phyloP scores from a whole-genome alignment of 352 stramenopile genomes.

The Globisporangium echinulatum region DNA sequence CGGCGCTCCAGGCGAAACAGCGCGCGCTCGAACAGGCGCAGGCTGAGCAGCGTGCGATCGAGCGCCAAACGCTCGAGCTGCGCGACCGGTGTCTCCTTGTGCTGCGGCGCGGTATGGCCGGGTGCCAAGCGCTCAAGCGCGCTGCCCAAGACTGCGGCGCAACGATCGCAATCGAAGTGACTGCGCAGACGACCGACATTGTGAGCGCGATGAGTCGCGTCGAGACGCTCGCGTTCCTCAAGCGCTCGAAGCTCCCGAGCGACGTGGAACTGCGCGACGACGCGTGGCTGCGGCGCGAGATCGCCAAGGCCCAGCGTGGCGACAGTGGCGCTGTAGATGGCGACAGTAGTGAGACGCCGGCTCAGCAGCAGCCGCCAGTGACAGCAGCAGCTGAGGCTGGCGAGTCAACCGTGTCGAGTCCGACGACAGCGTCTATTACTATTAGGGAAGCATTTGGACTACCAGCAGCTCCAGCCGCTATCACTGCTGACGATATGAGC shows the following conservation, averaged over 20 bases:
- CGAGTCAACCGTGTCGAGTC: too few relatives aligned
- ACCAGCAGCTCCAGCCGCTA: too few relatives aligned
- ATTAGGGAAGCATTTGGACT: too few relatives aligned
- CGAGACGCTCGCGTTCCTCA: slow-evolving; percentile 68
- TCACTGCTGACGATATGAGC: slow-evolving; percentile 19
- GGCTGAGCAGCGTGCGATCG: slow-evolving; percentile 21
- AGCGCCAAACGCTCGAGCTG: slow-evolving; percentile 43
- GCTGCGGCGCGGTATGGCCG: slow-evolving; percentile 59
- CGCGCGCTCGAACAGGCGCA: not conserved
- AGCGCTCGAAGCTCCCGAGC: slow-evolving; percentile 50
- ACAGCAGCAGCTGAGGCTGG: too few relatives aligned
- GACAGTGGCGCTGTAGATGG: not conserved
- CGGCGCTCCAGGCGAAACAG: slow-evolving; percentile 11
- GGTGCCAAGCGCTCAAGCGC: slow-evolving; percentile 62
- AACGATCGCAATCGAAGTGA: slow-evolving; percentile 72
- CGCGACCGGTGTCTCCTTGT: slow-evolving; percentile 60
- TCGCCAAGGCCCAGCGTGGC: slow-evolving; percentile 32
- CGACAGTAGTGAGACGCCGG: not conserved
- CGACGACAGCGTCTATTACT: too few relatives aligned
- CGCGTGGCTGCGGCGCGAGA: slow-evolving; percentile 62
- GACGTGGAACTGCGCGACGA: slow-evolving; percentile 72
- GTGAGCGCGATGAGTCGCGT: slow-evolving; percentile 54
- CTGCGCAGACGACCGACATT: slow-evolving; percentile 70
- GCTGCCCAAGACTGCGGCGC: slow-evolving; percentile 51
- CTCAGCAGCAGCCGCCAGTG: too few relatives aligned